Evolutionary conservation across 768 basidiomycete genomes (phyloP), one percentile per base, ranked within the genome.

Genomic region (Inosperma sp.): DNA sequence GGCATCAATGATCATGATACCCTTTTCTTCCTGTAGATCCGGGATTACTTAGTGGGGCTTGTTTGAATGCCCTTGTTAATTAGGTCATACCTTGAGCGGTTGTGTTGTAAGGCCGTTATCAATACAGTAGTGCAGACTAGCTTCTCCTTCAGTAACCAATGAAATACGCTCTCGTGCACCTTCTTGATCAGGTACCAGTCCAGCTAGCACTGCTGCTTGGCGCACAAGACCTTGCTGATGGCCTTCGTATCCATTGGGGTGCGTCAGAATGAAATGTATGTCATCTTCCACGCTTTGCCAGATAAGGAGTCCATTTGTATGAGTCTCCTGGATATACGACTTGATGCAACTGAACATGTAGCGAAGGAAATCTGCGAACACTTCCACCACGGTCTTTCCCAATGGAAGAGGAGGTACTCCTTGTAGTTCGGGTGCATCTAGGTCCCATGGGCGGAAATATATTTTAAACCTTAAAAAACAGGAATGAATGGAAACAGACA

Each of bases 241-340:
- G 1, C 77, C 77, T 57, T 75, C 79, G 78, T 80, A 82, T 0
- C 76, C 78, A 46, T 81, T 81, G 7, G 80, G 80, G 53, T 81
- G 80, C 2, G 71, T 70, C n/a, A 82, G 65, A 13, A 82, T 68
- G 49, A 73, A 76, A 30, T 76, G 70, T 21, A 75, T 69, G 16
- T 56, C 62, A 22, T 68, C 56, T 49, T 69, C 64, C 8, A 76
- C 47, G 8, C 72, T 8, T 7, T 39, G 8, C 48, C 36, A 48
- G 13, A 48, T 31, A 19, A 23, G 26, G 19, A 19, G n/a, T 12
- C 48, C 48, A 8, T 39, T 23, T 16, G 48, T 33, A 39, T 49
- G 48, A 16, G 36, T 36, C 19, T 39, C 21, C 6, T 16, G 7
- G 7, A 39, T 49, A 17, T 39, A 37, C 21, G 48, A 34, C 22